These are phyloP conservation scores for Gynandropsis gynandra DNA, from an alignment of 345 rosid genomes.

Conservation along the genomic window DNA sequence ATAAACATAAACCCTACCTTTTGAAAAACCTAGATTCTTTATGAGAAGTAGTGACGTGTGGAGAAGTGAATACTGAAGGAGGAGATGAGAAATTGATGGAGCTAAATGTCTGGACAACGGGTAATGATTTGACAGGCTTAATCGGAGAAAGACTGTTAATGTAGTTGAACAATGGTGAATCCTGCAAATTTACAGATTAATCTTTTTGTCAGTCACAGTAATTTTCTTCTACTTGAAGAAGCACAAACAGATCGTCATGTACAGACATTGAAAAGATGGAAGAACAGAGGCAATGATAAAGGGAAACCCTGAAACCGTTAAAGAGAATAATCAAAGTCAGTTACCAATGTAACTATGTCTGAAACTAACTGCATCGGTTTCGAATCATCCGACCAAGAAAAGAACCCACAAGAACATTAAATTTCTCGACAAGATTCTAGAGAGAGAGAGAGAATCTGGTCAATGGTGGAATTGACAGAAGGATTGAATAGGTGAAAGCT, in stretches of 20 bases:
- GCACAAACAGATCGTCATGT: too few relatives aligned
- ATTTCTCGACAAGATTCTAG: too few relatives aligned
- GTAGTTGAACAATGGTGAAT: constrained; percentile 88
- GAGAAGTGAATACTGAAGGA: constrained; percentile 87
- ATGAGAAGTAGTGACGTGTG: constrained; percentile 64
- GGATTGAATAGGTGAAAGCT: background rate
- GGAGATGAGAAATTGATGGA: constrained; percentile 63
- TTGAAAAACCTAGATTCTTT: constrained; percentile 73
- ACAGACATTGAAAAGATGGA: too few relatives aligned
- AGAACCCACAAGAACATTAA: background rate
- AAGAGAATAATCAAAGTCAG: constrained; percentile 4
- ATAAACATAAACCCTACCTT: constrained; percentile 1
- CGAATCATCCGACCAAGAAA: constrained; percentile 5
- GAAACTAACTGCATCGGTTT: constrained; percentile 16
- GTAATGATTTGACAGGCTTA: constrained; percentile 65
- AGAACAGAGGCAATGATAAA: too few relatives aligned
- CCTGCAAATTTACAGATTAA: constrained; percentile 44
- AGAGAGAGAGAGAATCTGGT: too few relatives aligned
- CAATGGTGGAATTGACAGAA: too few relatives aligned
- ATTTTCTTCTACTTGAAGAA: background rate
- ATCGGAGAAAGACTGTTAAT: constrained; percentile 93
- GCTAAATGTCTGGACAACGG: constrained; percentile 55
- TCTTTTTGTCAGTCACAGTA: background rate
- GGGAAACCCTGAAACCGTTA: background rate
- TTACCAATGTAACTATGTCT: constrained; percentile 1